A percentile compares a stretch with the other conserved stretches of the same genome.
Conservation (phyloP, 768 basidiomycete species). For the Lactifluus echinatus region DNA sequence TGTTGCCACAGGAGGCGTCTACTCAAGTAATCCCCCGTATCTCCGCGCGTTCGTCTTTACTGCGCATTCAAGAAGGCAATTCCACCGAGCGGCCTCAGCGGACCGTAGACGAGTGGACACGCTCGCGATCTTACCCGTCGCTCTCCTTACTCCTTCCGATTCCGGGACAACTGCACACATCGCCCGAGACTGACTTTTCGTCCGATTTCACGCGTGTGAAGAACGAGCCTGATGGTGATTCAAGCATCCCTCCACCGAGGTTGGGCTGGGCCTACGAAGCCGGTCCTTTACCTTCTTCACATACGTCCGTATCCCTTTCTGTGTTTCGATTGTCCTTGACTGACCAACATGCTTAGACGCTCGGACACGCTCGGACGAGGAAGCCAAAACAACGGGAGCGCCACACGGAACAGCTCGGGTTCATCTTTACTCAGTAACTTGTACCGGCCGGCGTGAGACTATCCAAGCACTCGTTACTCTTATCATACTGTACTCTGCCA, state of each 20-base stretch:
- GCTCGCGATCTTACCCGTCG: background rate
- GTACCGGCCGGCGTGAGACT: background rate
- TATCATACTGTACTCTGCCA: too few species aligned
- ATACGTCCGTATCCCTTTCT: background rate
- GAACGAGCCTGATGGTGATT: constrained; percentile 5
- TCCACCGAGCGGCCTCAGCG: background rate
- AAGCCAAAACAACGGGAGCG: background rate
- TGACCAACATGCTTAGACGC: background rate
- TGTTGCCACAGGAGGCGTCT: background rate
- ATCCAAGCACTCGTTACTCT: background rate
- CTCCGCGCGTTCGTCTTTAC: background rate
- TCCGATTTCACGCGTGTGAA: background rate
- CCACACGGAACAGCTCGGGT: background rate
- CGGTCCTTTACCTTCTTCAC: background rate
- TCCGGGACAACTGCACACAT: background rate
- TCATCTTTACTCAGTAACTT: constrained; percentile 5
- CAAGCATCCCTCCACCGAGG: background rate
- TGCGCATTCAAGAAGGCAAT: background rate
- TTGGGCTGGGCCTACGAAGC: constrained; percentile 2
- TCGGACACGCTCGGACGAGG: background rate
- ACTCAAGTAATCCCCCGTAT: background rate
- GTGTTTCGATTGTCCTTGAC: background rate
- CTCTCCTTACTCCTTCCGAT: background rate
- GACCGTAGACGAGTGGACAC: background rate
- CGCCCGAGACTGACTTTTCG: background rate